Percentiles rank a stretch among this genome's conserved stretches.
Conservation (phyloP, 257 asterid species). For the Cinchona pubescens region DNA sequence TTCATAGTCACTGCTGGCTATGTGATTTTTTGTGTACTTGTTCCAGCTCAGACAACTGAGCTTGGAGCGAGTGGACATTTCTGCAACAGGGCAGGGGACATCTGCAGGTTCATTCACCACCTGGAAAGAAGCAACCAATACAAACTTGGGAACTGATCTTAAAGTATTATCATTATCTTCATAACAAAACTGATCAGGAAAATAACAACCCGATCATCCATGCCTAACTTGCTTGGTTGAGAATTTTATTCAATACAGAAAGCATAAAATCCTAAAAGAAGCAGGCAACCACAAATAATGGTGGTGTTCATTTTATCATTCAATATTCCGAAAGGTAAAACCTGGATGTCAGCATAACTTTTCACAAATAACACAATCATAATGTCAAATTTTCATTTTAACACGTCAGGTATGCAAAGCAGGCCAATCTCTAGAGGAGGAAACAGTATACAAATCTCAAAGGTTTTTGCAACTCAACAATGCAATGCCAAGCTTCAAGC, state of each 20-base stretch:
- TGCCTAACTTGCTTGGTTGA: neutral
- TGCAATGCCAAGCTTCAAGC: neutral
- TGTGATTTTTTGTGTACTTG: conserved; percentile 59
- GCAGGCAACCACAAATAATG: neutral
- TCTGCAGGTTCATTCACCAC: conserved; percentile 73
- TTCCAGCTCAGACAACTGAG: conserved; percentile 95
- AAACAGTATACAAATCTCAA: neutral
- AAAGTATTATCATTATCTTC: neutral
- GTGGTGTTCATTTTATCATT: neutral
- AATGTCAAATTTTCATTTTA: neutral
- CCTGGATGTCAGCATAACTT: neutral
- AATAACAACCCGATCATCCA: no score
- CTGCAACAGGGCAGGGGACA: conserved; percentile 71
- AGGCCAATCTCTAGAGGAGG: neutral
- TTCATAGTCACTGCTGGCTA: conserved; percentile 92
- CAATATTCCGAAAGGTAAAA: neutral
- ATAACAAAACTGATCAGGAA: neutral
- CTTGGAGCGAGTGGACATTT: conserved; percentile 76
- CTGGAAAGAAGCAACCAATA: conserved; percentile 39
- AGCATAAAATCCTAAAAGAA: neutral
- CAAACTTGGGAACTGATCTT: conserved; percentile 1
- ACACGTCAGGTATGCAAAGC: neutral
- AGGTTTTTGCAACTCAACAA: neutral
- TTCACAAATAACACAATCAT: neutral
- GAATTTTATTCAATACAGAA: neutral